Percentiles rank a stretch among this genome's conserved stretches.
Conservation (phyloP, 805 yeast genomes). For the Candida orba region DNA sequence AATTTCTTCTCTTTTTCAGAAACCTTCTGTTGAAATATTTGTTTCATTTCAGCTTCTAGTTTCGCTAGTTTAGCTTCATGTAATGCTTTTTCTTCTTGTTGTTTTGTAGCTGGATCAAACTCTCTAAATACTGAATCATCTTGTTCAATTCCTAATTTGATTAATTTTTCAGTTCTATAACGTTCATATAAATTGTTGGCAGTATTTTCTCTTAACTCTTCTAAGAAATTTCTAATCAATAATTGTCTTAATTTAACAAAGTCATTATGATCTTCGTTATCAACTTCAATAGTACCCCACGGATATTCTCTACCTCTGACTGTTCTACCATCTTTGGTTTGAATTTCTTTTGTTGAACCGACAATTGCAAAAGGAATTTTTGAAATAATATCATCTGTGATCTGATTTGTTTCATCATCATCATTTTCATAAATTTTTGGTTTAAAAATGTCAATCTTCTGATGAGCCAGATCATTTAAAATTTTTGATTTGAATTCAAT, state of each 20-base stretch:
- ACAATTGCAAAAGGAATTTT: slow-evolving; percentile 90
- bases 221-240: slow-evolving; percentile 83
- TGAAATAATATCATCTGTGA: slow-evolving; percentile 58
- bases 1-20: slow-evolving; percentile 94
- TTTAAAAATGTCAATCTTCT: slow-evolving; percentile 66
- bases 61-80: slow-evolving; percentile 92
- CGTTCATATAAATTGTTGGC: slow-evolving; percentile 71
- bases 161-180: slow-evolving; percentile 80
- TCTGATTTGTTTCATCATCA: slow-evolving; percentile 72
- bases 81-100: slow-evolving; percentile 86
- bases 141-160: slow-evolving; percentile 80
- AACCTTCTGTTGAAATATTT: slow-evolving; percentile 93
- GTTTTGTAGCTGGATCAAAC: slow-evolving; percentile 86
- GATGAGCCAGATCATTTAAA: slow-evolving; percentile 65
- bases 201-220: slow-evolving; percentile 88
- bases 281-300: slow-evolving; percentile 96
- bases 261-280: slow-evolving; percentile 89
- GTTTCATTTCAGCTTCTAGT: slow-evolving; percentile 95
- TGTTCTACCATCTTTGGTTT: slow-evolving; percentile 60
- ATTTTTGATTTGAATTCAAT: slow-evolving; percentile 68
- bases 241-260: slow-evolving; percentile 84
- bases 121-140: slow-evolving; percentile 91
- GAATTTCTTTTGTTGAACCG: slow-evolving; percentile 74
- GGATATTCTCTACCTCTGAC: slow-evolving; percentile 94
- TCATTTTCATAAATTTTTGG: slow-evolving; percentile 76